A percentile compares a stretch with the other conserved stretches of the same genome.
phyloP scores from a whole-genome alignment of 768 basidiomycete genomes.

The Chalciporus piperatus region DNA sequence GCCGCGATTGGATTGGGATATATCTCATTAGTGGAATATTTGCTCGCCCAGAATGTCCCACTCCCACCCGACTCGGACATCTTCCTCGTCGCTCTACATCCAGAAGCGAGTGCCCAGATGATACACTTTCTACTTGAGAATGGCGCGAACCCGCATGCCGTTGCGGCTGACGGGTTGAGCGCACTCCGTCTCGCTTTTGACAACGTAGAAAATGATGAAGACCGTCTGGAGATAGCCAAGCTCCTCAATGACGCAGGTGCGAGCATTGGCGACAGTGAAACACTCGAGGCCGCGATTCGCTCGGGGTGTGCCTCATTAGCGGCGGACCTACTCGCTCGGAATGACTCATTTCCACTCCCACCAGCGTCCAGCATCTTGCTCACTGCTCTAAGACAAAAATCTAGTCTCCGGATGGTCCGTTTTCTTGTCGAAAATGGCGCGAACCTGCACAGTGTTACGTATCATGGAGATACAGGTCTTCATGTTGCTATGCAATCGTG shows the following conservation, averaged over 20 bases:
- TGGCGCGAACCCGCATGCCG: not conserved
- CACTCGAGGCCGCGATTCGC: no score
- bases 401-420: not conserved
- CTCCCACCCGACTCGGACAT: not conserved
- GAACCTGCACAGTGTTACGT: no score
- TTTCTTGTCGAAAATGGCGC: no score
- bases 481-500: no score
- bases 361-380: no score
- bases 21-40: not conserved
- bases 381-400: no score
- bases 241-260: not conserved
- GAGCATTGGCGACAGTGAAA: no score
- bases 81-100: not conserved
- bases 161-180: not conserved
- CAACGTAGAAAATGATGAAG: not conserved
- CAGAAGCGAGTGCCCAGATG: not conserved
- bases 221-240: not conserved
- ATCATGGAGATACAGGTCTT: no score
- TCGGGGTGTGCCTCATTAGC: no score
- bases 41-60: not conserved
- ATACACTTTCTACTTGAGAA: not conserved
- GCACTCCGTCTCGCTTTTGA: not conserved
- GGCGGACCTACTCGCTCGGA: no score
- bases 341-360: no score
- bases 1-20: no score